A percentile compares a stretch with the other conserved stretches of the same genome.
Evolutionary conservation across 441 rosid genomes (phyloP).

Genomic region (Brassica balearica): DNA sequence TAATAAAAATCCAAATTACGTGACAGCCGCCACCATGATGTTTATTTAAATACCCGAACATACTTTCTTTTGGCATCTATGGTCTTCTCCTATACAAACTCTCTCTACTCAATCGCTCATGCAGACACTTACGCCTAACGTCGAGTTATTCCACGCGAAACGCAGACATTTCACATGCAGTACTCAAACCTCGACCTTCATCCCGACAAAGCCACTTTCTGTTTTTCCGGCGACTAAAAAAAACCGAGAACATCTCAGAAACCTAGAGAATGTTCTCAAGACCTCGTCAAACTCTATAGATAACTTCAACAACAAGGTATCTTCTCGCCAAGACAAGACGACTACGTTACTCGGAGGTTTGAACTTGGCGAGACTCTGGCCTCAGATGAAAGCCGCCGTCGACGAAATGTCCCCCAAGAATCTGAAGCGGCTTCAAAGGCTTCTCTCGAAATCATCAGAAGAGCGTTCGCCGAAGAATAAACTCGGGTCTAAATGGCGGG

Average conservation of each 20-base stretch:
- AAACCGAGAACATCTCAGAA: conserved; percentile 61
- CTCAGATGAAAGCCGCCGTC: conserved; percentile 65
- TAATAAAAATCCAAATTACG: not conserved
- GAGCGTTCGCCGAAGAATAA: conserved; percentile 78
- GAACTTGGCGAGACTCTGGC: conserved; percentile 73
- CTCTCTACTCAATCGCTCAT: conserved; percentile 26
- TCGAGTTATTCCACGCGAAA: conserved; percentile 48
- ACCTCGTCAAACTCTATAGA: conserved; percentile 41
- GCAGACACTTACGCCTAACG: conserved; percentile 63
- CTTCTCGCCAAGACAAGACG: conserved; percentile 36
- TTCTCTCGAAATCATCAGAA: conserved; percentile 63
- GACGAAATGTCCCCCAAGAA: conserved; percentile 90
- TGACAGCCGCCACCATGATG: conserved; percentile 10
- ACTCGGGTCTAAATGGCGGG: conserved; percentile 66
- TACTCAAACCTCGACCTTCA: conserved; percentile 46
- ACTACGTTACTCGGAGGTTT: conserved; percentile 53
- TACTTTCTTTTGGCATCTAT: not conserved
- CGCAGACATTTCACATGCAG: conserved; percentile 55
- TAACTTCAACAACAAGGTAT: not conserved
- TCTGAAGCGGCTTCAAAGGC: conserved; percentile 66
- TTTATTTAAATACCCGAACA: conserved; percentile 45
- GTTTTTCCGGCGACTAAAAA: conserved; percentile 20
- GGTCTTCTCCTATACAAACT: conserved; percentile 16
- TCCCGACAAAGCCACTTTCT: conserved; percentile 42
- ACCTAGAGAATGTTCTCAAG: conserved; percentile 69